phyloP scores from a whole-genome alignment of 1,139 yeast species.

The Candida sanyaensis region DNA sequence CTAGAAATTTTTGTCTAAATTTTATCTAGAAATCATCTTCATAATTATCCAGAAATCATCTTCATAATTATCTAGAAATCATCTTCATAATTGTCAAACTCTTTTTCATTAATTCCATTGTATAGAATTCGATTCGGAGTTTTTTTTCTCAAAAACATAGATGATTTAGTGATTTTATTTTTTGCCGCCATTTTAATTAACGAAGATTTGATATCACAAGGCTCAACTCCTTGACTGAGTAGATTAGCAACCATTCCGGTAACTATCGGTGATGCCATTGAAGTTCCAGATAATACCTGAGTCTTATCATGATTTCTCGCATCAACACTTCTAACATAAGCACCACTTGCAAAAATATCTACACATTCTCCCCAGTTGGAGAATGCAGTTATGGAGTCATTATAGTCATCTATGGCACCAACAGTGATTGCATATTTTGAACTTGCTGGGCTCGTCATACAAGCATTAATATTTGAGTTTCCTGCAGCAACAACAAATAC shows the following conservation, averaged over 20 bases:
- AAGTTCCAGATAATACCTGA: slow-evolving; percentile 71
- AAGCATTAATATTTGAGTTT: slow-evolving; percentile 74
- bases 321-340: slow-evolving; percentile 54
- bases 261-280: slow-evolving; percentile 84
- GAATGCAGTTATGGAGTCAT: slow-evolving; percentile 69
- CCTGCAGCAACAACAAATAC: slow-evolving; percentile 91
- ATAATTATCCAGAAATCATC: slow-evolving; percentile 15
- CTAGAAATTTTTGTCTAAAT: no score
- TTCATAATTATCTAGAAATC: slow-evolving; percentile 1
- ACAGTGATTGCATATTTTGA: slow-evolving; percentile 73
- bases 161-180: slow-evolving; percentile 36
- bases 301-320: slow-evolving; percentile 25
- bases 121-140: slow-evolving; percentile 45
- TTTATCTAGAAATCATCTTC: slow-evolving; percentile 9
- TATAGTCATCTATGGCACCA: slow-evolving; percentile 80
- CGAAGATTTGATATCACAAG: slow-evolving; percentile 37
- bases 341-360: slow-evolving; percentile 82
- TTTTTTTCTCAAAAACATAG: slow-evolving; percentile 28
- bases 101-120: slow-evolving; percentile 24
- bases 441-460: slow-evolving; percentile 79
- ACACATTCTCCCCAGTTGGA: slow-evolving; percentile 91
- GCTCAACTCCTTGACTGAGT: slow-evolving; percentile 59
- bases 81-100: slow-evolving; percentile 15
- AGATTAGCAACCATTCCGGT: slow-evolving; percentile 70
- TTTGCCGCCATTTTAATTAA: slow-evolving; percentile 39